These are phyloP conservation scores for Macrocybe sp. DNA, from an alignment of 1,284 basidiomycete genomes.

Conservation along the genomic window DNA sequence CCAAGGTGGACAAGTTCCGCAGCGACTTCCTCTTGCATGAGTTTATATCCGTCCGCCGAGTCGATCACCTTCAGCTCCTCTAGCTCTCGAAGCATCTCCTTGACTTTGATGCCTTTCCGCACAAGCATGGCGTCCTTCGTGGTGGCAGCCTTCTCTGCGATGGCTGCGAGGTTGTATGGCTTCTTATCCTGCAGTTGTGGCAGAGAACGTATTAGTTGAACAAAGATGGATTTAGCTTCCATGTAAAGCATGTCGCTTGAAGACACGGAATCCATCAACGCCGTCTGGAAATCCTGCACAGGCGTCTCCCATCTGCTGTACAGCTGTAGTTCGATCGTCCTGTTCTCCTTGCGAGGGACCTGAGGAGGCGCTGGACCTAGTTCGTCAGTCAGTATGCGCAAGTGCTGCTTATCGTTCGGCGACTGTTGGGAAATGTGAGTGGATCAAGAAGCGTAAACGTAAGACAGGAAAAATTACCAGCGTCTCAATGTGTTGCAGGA, in stretches of 20 bases:
- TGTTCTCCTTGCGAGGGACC: constrained; percentile 97
- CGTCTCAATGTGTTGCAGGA: constrained; percentile 92
- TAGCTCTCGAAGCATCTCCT: constrained; percentile 96
- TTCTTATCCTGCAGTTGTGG: constrained; percentile 80
- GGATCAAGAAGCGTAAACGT: constrained; percentile 2
- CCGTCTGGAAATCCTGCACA: constrained; percentile 94
- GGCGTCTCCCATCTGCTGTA: constrained; percentile 99
- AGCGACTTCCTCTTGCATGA: constrained; percentile 96
- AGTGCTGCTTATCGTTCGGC: constrained; percentile 95
- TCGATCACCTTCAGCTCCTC: constrained; percentile 91
- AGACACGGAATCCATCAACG: constrained; percentile 96
- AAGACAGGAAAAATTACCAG: constrained; percentile 53
- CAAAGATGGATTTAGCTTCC: constrained; percentile 99
- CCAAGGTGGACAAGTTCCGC: constrained; percentile 95
- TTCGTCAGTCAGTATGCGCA: constrained; percentile 94
- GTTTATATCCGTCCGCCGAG: constrained; percentile 75
- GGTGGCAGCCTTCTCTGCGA: constrained; percentile 94
- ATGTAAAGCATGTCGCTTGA: constrained; percentile 99
- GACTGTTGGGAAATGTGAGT: constrained; percentile 49
- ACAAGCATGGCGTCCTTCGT: constrained; percentile 96
- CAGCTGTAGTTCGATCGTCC: constrained; percentile 86
- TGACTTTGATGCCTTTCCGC: constrained; percentile 97
- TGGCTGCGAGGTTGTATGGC: constrained; percentile 84
- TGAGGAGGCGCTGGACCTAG: constrained; percentile 89
- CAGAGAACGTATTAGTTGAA: constrained; percentile 94